Conservation (phyloP, 352 stramenopile species). For the Phytophthora nicotianae region DNA sequence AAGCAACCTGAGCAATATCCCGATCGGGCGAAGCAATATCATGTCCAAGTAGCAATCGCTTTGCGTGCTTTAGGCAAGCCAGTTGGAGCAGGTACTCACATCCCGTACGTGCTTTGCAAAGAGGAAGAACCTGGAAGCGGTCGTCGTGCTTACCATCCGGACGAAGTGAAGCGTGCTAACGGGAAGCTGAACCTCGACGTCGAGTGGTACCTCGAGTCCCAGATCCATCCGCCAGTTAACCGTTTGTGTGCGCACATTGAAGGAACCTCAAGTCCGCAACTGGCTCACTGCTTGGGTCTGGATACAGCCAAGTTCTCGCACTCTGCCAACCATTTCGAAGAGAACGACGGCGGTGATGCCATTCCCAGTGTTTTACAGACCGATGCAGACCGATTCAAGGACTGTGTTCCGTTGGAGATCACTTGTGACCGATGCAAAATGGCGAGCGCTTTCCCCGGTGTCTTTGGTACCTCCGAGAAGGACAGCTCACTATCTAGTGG, state of each 20-base stretch:
- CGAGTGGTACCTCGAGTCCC: conserved; percentile 96
- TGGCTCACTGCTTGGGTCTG: conserved; percentile 97
- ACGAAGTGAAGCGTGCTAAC: conserved; percentile 78
- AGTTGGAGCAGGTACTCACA: conserved; percentile 98
- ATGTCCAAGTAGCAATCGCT: conserved; percentile 98
- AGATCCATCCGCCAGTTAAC: conserved; percentile 98
- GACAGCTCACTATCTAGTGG: conserved; percentile 49
- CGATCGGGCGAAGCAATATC: conserved; percentile 95
- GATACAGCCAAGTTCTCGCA: conserved; percentile 95
- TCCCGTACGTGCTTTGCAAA: conserved; percentile 97
- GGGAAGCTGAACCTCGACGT: conserved; percentile 93
- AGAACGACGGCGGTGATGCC: conserved; percentile 83
- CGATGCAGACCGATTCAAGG: conserved; percentile 91
- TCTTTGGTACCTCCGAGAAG: conserved; percentile 55
- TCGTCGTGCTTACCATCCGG: conserved; percentile 85
- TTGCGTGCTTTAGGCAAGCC: conserved; percentile 95
- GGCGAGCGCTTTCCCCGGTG: conserved; percentile 70
- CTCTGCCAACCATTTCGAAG: conserved; percentile 79
- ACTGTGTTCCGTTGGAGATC: conserved; percentile 78
- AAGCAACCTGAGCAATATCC: conserved; percentile 98
- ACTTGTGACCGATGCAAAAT: conserved; percentile 75
- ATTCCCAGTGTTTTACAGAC: conserved; percentile 90
- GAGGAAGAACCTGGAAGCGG: conserved; percentile 80
- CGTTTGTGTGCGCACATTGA: conserved; percentile 99
- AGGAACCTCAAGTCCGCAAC: conserved; percentile 92